Percentiles rank a stretch among this genome's conserved stretches.
phyloP scores from a whole-genome alignment of 2,329 filamentous ascomycete genomes.

The Claviceps humidiphila region DNA sequence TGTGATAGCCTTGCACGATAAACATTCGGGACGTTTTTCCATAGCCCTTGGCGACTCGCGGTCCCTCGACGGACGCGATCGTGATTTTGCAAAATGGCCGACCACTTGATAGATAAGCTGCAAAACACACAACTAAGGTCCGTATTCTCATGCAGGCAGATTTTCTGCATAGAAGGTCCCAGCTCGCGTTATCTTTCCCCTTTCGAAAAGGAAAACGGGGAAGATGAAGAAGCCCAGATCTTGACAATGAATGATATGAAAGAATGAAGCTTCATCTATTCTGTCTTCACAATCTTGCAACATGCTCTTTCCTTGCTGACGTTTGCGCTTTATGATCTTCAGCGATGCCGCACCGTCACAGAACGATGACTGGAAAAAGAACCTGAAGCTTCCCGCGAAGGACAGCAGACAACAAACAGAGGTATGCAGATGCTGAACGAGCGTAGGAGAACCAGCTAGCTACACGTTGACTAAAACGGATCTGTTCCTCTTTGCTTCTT shows the following conservation, averaged over 20 bases:
- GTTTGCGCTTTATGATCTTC: constrained; percentile 1
- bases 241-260: neutral
- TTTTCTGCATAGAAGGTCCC: neutral
- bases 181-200: neutral
- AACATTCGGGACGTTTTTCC: neutral
- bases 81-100: constrained; percentile 24
- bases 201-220: neutral
- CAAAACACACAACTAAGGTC: constrained; percentile 29
- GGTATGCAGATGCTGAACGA: constrained; percentile 27
- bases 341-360: constrained; percentile 34
- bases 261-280: neutral
- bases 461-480: constrained; percentile 8
- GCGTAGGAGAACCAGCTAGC: neutral
- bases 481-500: constrained; percentile 3
- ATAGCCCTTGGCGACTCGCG: constrained; percentile 9
- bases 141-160: constrained; percentile 8
- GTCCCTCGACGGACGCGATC: constrained; percentile 15
- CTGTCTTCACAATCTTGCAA: neutral
- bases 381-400: constrained; percentile 56
- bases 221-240: neutral
- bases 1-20: constrained; percentile 13
- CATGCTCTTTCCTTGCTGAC: constrained; percentile 1
- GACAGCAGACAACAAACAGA: constrained; percentile 73
- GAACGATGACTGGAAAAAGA: constrained; percentile 59
- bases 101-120: constrained; percentile 32